Conservation (phyloP, 495 filamentous ascomycete species). For the Aspergillus mulundensis region DNA sequence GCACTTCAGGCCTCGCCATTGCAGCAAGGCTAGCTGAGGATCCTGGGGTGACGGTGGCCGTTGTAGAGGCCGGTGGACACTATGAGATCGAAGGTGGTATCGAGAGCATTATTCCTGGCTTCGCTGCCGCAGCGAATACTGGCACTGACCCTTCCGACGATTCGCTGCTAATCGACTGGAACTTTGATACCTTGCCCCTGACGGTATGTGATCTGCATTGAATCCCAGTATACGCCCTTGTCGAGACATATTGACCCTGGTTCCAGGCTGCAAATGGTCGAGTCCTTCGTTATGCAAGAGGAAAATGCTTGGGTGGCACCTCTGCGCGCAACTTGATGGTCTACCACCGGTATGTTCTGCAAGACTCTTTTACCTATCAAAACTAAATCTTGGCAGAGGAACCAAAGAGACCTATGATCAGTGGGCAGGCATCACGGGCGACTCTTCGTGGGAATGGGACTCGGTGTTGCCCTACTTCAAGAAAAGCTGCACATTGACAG, state of each 20-base stretch:
- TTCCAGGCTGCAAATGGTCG: slow-evolving; percentile 18
- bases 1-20: slow-evolving; percentile 46
- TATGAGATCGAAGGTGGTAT: slow-evolving; percentile 44
- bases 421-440: slow-evolving; percentile 56
- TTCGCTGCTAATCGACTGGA: slow-evolving; percentile 49
- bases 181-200: slow-evolving; percentile 29
- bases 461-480: slow-evolving; percentile 52
- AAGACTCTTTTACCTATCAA: background rate
- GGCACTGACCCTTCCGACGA: slow-evolving; percentile 23
- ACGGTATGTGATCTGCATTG: slow-evolving; percentile 27
- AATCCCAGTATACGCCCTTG: too few relatives aligned
- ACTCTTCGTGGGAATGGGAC: slow-evolving; percentile 51
- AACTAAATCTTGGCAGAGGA: slow-evolving; percentile 24
- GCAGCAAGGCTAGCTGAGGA: slow-evolving; percentile 40
- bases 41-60: slow-evolving; percentile 28
- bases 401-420: slow-evolving; percentile 37
- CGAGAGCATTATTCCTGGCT: slow-evolving; percentile 45
- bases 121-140: slow-evolving; percentile 29
- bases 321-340: slow-evolving; percentile 34
- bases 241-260: too few relatives aligned
- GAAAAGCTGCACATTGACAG: slow-evolving; percentile 48
- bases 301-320: slow-evolving; percentile 38
- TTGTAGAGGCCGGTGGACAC: slow-evolving; percentile 58
- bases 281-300: slow-evolving; percentile 38
- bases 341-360: slow-evolving; percentile 27